These are phyloP conservation scores for Trichopus zeylanicus DNA, from an alignment of 116 monocot genomes.

Conservation along the genomic window DNA sequence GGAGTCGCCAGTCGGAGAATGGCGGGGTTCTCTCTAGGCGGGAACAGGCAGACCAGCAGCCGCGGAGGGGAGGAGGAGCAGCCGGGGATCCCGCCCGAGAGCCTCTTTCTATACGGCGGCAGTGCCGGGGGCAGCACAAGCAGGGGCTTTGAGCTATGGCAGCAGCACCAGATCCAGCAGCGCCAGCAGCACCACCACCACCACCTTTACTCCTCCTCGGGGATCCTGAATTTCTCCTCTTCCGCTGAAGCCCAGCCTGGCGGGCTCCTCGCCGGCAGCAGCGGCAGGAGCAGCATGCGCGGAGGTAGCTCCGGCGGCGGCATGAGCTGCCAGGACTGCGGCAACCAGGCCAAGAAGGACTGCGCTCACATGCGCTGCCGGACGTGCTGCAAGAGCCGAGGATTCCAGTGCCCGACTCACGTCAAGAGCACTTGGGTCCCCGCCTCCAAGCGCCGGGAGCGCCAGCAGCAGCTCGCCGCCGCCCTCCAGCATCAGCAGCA, in stretches of 20 bases:
- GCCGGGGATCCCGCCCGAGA: slow-evolving; percentile 3
- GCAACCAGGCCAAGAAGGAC: slow-evolving; percentile 98
- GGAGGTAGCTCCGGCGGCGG: not conserved
- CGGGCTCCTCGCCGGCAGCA: not conserved
- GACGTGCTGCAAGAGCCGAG: slow-evolving; percentile 87
- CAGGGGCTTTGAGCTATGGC: not conserved
- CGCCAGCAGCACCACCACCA: not conserved
- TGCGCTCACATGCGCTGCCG: slow-evolving; percentile 80
- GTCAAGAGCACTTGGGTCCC: slow-evolving; percentile 98
- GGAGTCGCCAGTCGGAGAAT: slow-evolving; percentile 11
- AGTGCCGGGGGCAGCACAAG: slow-evolving; percentile 10
- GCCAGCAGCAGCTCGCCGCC: slow-evolving; percentile 63
- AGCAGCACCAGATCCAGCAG: slow-evolving; percentile 3
- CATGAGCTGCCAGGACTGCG: slow-evolving; percentile 95
- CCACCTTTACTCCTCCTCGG: slow-evolving; percentile 3
- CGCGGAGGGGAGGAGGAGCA: slow-evolving; percentile 6
- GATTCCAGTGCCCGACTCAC: slow-evolving; percentile 80
- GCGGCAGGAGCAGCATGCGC: not conserved
- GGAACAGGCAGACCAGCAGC: not conserved
- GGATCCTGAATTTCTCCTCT: slow-evolving; percentile 12
- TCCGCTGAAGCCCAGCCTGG: not conserved
- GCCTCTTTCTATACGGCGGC: slow-evolving; percentile 11
- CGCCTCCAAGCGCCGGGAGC: slow-evolving; percentile 81
- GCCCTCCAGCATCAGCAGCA: slow-evolving; percentile 23
- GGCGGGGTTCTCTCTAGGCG: slow-evolving; percentile 34